Base-by-base conservation (phyloP, 2,329 filamentous ascomycete species). In the Coniochaeta sp. region DNA sequence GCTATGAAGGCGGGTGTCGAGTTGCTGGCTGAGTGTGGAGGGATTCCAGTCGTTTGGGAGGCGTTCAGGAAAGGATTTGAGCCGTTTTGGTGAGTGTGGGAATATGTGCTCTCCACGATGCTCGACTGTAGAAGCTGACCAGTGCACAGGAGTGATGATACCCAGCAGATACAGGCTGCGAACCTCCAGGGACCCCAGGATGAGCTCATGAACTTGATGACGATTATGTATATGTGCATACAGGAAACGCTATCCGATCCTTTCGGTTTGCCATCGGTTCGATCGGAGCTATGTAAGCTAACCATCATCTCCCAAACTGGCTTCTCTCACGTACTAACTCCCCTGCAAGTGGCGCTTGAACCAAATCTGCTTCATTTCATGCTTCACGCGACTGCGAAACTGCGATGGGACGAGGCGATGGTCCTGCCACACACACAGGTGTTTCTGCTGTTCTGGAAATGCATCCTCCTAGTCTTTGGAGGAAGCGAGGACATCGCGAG, bases 401-500 rank as follows among this genome's bases (percentile, higher is more conserved):
- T 91, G 60, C 82, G 89, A 59, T 93, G 89, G 88, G 88, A 91
- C 70, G 89, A 81, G 76, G 84, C 83, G 68, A 86, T 75, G 17
- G 68, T 75, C 64, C 79, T 81, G 70, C 88, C 79, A 60, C 83
- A 89, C 62, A 85, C 85, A 65, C 81, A 89, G 81, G 84, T 95
- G 44, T 86, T 96, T 59, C 78, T 97, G 8, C 78, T 98, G 1
- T 84, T 96, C 57, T 98, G 95, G 93, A 99, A 99, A 76, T 88
- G 90, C 0, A 84, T 96, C 9, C 78, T 98, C 17, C 82, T 98
- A 2, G 82, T 89, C 1, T 95, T 98, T 71, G 95, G 95, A 28
- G 90, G 91, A 44, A 87, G 86, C 40, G 73, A 84, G 59, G 87
- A 92, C 64, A 82, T 96, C 19, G 83, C 87, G 33, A 81, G 85